Evolutionary conservation across 1,139 yeast species (phyloP).

Genomic region (Pichia sp.): DNA sequence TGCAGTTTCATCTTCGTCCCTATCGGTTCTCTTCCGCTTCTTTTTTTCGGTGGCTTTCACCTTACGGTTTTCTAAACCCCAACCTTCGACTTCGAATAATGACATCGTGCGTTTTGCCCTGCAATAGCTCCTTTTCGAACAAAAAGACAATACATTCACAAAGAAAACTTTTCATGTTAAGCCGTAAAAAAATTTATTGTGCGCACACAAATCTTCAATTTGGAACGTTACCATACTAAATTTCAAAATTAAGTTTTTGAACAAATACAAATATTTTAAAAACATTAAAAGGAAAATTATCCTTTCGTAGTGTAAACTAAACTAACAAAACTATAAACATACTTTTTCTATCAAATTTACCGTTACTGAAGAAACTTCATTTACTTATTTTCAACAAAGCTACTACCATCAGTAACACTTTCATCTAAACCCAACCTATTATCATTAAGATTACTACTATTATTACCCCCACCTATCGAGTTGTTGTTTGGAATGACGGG

Average conservation of each 20-base stretch:
- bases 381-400: conserved; percentile 5
- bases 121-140: no score
- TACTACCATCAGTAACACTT: conserved; percentile 1
- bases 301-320: no score
- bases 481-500: conserved; percentile 5
- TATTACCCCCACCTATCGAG: conserved; percentile 6
- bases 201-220: no score
- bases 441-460: neutral
- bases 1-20: conserved; percentile 1
- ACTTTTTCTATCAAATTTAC: conserved; percentile 3
- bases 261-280: no score
- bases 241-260: no score
- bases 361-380: no score
- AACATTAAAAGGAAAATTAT: no score
- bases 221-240: no score
- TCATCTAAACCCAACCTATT: conserved; percentile 6
- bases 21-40: conserved; percentile 8
- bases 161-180: neutral
- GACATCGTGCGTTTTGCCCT: conserved; percentile 45
- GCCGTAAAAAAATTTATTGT: no score
- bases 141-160: neutral
- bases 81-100: conserved; percentile 77
- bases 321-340: neutral
- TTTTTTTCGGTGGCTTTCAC: conserved; percentile 31
- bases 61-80: conserved; percentile 62